phyloP scores from a whole-genome alignment of 768 basidiomycete genomes.

The Termitomyces bulborhizus region DNA sequence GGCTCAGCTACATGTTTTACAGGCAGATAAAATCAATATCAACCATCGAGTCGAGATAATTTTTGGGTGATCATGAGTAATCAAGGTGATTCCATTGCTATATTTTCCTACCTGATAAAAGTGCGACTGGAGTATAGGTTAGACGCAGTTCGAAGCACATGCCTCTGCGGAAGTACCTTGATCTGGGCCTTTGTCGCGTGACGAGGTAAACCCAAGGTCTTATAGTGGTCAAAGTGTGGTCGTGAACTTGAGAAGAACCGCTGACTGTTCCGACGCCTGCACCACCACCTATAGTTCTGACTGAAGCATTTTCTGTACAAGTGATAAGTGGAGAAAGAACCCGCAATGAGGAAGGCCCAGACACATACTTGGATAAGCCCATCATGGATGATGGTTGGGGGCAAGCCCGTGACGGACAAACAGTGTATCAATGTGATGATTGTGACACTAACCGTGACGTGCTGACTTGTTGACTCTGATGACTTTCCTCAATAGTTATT shows the following conservation, averaged over 20 bases:
- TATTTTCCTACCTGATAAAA: constrained; percentile 31
- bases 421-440: neutral
- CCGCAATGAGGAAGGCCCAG: neutral
- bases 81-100: neutral
- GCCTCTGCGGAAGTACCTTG: constrained; percentile 22
- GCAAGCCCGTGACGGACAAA: neutral
- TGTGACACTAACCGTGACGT: too few relatives aligned
- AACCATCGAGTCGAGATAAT: neutral
- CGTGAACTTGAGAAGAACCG: constrained; percentile 19
- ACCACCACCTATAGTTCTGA: neutral
- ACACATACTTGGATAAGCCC: neutral
- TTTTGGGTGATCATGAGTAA: neutral
- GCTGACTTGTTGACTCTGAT: too few relatives aligned
- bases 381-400: neutral
- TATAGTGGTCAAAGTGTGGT: constrained; percentile 27
- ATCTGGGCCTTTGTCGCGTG: constrained; percentile 36
- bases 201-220: constrained; percentile 31
- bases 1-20: constrained; percentile 30
- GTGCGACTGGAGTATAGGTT: constrained; percentile 24
- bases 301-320: neutral
- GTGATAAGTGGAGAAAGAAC: neutral
- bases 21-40: neutral
- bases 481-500: too few relatives aligned
- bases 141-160: neutral
- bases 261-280: neutral